phyloP scores from a whole-genome alignment of 2,329 filamentous ascomycete species.

The Colletotrichum sojae region DNA sequence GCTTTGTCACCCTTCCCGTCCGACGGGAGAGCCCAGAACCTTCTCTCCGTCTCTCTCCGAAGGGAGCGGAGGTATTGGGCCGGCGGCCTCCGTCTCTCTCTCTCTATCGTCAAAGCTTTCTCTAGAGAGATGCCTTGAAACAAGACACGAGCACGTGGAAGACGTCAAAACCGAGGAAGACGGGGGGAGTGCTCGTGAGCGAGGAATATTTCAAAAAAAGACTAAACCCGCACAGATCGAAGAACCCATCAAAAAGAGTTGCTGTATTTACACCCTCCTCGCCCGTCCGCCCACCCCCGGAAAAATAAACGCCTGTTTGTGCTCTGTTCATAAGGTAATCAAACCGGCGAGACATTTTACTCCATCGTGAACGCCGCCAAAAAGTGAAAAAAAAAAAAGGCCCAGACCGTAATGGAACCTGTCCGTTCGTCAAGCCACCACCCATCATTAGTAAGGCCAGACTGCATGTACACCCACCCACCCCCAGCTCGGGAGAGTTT shows the following conservation, averaged over 20 bases:
- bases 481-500: constrained; percentile 10
- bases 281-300: background rate
- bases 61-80: constrained; percentile 1
- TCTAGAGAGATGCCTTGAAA: constrained; percentile 5
- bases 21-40: no score
- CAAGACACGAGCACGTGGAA: constrained; percentile 26
- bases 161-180: constrained; percentile 5
- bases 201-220: no score
- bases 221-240: no score
- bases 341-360: constrained; percentile 6
- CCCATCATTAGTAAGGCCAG: constrained; percentile 28
- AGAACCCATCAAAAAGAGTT: no score
- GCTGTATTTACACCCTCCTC: constrained; percentile 9
- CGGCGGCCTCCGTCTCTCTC: no score
- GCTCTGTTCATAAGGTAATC: constrained; percentile 1
- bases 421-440: constrained; percentile 7
- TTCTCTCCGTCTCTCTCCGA: constrained; percentile 6
- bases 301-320: constrained; percentile 24
- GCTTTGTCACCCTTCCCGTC: no score
- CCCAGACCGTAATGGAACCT: constrained; percentile 35
- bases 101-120: no score
- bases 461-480: no score
- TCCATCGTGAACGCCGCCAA: background rate
- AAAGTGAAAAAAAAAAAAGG: constrained; percentile 19
- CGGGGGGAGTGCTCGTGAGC: background rate